These are phyloP conservation scores for Santalum album DNA, from an alignment of 164 flowering plant genomes.

Conservation along the genomic window DNA sequence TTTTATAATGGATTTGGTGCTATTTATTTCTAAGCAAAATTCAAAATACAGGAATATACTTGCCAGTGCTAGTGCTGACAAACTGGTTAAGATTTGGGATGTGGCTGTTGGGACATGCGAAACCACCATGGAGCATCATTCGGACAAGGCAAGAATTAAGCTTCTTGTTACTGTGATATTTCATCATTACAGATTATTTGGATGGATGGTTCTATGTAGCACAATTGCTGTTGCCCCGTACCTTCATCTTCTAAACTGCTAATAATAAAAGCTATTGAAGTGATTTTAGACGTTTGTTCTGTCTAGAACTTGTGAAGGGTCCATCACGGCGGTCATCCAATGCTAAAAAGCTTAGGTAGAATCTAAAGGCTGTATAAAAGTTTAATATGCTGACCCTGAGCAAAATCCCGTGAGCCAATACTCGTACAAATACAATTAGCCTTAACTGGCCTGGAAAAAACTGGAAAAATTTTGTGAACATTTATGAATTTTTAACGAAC, in stretches of 20 bases:
- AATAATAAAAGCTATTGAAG: neutral
- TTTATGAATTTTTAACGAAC: too few species aligned
- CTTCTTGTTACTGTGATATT: neutral
- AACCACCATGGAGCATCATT: constrained; percentile 73
- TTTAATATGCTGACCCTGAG: too few species aligned
- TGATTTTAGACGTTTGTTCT: too few species aligned
- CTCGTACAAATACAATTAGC: too few species aligned
- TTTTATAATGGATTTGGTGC: neutral
- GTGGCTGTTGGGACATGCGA: constrained; percentile 61
- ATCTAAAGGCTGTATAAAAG: too few species aligned
- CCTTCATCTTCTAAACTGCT: neutral
- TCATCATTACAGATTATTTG: neutral
- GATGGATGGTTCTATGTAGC: neutral
- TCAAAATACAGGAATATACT: constrained; percentile 59
- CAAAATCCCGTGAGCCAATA: too few species aligned
- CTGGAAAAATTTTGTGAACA: too few species aligned
- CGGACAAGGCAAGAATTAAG: constrained; percentile 54
- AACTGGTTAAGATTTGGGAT: constrained; percentile 88
- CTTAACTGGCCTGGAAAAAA: too few species aligned
- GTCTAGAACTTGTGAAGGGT: too few species aligned
- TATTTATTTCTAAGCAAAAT: neutral
- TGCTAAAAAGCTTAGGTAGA: too few species aligned
- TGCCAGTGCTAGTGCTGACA: constrained; percentile 96
- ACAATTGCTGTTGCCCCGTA: neutral
- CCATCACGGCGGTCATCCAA: too few species aligned